phyloP scores from a whole-genome alignment of 495 filamentous ascomycete species.

The Neurospora hispaniola region DNA sequence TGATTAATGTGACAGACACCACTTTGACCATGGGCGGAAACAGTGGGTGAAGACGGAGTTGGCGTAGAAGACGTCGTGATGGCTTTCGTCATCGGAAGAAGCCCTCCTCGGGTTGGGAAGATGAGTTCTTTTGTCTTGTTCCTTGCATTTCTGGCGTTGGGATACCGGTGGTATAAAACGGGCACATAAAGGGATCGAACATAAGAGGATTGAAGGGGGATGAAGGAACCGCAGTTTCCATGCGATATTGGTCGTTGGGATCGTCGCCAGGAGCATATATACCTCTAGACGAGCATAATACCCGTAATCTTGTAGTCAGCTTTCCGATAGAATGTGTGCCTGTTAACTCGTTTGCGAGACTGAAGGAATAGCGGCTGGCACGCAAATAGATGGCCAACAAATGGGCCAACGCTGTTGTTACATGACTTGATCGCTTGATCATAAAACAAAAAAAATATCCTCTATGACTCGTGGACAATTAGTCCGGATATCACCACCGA shows the following conservation, averaged over 20 bases:
- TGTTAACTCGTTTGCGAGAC: neutral
- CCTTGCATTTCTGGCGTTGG: neutral
- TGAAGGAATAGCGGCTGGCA: neutral
- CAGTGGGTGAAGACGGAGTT: neutral
- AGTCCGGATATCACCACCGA: neutral
- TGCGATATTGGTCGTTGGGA: neutral
- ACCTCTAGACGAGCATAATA: neutral
- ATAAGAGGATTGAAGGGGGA: neutral
- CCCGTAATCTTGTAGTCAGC: neutral
- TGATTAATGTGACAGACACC: neutral
- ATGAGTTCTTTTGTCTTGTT: neutral
- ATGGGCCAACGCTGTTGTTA: neutral
- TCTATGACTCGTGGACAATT: neutral
- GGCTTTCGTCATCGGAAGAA: neutral
- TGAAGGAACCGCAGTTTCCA: neutral
- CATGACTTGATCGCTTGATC: neutral
- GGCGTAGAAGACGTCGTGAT: neutral
- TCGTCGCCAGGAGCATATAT: neutral
- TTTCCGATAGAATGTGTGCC: neutral
- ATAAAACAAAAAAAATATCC: neutral
- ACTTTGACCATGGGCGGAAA: neutral
- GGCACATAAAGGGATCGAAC: neutral
- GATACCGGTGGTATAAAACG: neutral
- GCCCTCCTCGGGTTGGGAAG: neutral
- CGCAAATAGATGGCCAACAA: neutral